phyloP scores from a whole-genome alignment of 2,329 filamentous ascomycete species.

The Nakataea oryzae region DNA sequence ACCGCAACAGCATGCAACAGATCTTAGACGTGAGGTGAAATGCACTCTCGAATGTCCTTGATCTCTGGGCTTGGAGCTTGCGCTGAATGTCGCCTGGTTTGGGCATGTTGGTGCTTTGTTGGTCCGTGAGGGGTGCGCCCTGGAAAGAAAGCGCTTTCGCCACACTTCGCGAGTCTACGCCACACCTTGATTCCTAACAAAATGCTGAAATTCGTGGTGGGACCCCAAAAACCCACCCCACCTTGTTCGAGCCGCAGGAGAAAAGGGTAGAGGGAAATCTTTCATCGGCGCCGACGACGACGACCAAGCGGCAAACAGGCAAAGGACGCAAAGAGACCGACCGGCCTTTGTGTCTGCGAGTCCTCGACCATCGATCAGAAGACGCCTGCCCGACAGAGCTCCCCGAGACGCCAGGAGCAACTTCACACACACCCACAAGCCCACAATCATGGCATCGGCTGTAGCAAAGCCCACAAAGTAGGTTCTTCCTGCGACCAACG shows the following conservation, averaged over 20 bases:
- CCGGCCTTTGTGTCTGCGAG: background rate
- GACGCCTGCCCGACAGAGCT: background rate
- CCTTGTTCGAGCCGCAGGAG: background rate
- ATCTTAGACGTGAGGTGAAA: no score
- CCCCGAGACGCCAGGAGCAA: background rate
- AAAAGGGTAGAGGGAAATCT: background rate
- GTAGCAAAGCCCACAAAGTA: background rate
- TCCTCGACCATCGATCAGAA: background rate
- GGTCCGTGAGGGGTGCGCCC: background rate
- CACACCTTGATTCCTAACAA: background rate
- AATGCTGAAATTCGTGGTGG: slow-evolving; percentile 2
- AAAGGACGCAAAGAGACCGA: background rate
- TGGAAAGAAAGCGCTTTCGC: background rate
- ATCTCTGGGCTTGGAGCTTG: no score
- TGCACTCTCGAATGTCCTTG: no score
- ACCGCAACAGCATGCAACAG: no score
- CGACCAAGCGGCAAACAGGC: background rate
- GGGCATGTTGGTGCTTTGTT: no score
- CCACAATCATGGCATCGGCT: background rate
- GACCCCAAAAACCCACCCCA: slow-evolving; percentile 3
- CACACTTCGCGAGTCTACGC: background rate
- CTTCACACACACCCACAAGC: background rate
- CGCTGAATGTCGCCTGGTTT: no score
- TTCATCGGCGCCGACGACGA: background rate
- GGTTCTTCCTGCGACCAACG: background rate